Base-by-base conservation (phyloP, 129 eudicot species). In the Chrysanthemum lavandulifolium region DNA sequence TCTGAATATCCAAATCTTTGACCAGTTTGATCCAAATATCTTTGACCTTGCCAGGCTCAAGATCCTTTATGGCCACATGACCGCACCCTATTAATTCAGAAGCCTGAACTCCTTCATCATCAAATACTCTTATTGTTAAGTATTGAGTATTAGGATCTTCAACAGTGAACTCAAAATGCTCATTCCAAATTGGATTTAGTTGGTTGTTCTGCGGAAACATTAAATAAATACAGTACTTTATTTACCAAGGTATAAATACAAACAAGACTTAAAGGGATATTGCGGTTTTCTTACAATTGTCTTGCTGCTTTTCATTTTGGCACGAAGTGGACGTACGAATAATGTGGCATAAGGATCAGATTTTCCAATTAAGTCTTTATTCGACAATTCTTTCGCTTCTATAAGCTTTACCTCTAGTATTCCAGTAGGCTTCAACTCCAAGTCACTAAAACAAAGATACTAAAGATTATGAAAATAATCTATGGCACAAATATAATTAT, bases 131-230 rank as follows among this genome's bases (percentile, higher is more conserved):
- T 63, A 94, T 73, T 11, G 97, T 90, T 75, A 94, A 79, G 62
- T 78, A 71, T 75, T 94, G 98, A 64, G 98, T 94, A 10, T 78
- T 66, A 58, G 69, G 81, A 77, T 94, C 98, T 82, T 94, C 98
- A 29, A 90, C 97, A 33, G 76, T 84, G 76, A 94, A 90, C 74
- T 88, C 97, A 73, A 87, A 94, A 74, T 85, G 91, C 80, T 94
- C 98, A 58, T 94, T 94, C 98, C 98, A 94, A n/a, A 94, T 90
- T 6, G 98, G 98, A 79, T 88, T 94, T 80, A 84, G 51, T 65
- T 81, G 84, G 80, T 94, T 94, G 85, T 86, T 83, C 98, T 94
- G 59, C 6, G 47, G 13, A 76, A 52, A 59, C 48, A 63, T 15
- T 14, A 13, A 29, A 69, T 19, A 40, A 31, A 31, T 31, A 31